phyloP scores from a whole-genome alignment of 495 filamentous ascomycete species.

The Penicillium coprophilum region DNA sequence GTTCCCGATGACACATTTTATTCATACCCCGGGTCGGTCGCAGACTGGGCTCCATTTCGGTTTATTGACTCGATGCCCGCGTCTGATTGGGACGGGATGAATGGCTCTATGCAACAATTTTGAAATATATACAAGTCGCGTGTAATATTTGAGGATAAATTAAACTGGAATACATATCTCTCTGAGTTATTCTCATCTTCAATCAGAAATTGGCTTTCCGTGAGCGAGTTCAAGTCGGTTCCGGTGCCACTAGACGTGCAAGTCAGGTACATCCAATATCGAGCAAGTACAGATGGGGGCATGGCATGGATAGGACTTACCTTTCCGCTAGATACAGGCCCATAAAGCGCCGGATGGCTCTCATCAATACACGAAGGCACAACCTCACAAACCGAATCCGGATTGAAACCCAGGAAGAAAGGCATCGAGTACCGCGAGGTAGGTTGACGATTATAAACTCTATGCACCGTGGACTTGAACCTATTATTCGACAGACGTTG shows the following conservation, averaged over 20 bases:
- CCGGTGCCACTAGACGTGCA: conserved; percentile 24
- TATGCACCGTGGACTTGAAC: conserved; percentile 60
- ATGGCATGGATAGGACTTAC: conserved; percentile 9
- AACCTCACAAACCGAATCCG: conserved; percentile 45
- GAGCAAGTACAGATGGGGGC: not conserved
- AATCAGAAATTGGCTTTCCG: conserved; percentile 19
- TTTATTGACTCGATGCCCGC: conserved; percentile 14
- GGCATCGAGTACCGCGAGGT: conserved; percentile 57
- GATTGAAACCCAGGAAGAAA: conserved; percentile 58
- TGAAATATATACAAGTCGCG: not conserved
- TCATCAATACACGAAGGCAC: conserved; percentile 54
- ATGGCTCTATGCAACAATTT: conserved; percentile 4
- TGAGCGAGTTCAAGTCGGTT: conserved; percentile 49
- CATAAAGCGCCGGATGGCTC: conserved; percentile 53
- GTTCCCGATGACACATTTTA: conserved; percentile 3
- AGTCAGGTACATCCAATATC: conserved; percentile 10
- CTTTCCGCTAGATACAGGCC: conserved; percentile 58
- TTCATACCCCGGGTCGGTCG: conserved; percentile 4
- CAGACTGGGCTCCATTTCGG: conserved; percentile 13
- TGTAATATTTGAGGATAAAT: not conserved
- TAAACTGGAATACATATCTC: not conserved
- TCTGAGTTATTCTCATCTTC: not conserved
- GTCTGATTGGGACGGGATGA: conserved; percentile 7
- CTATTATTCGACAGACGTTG: conserved; percentile 60
- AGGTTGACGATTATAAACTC: conserved; percentile 51